Evolutionary conservation across 768 basidiomycete species (phyloP).

Genomic region (Suillus weaverae): DNA sequence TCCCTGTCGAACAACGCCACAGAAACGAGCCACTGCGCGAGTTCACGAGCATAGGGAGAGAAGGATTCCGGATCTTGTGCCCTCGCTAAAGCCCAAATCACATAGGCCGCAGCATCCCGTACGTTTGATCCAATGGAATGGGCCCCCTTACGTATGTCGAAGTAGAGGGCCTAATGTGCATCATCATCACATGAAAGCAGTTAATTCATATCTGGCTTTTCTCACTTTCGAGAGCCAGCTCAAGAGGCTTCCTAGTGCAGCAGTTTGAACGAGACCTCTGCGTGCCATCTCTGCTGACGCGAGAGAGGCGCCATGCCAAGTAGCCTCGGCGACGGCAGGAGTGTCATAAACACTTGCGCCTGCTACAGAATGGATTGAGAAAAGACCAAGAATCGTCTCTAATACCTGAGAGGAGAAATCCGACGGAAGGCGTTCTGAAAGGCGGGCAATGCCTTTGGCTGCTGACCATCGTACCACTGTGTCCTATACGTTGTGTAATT

Average conservation of each 20-base stretch:
- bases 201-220: conserved; percentile 10
- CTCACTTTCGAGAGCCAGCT: conserved; percentile 80
- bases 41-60: conserved; percentile 55
- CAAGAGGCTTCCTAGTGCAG: conserved; percentile 62
- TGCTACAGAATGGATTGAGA: conserved; percentile 68
- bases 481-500: conserved; percentile 52
- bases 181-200: conserved; percentile 13
- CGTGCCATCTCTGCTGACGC: conserved; percentile 93
- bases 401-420: conserved; percentile 82
- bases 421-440: conserved; percentile 75
- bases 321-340: conserved; percentile 76
- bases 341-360: conserved; percentile 68
- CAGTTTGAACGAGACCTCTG: conserved; percentile 63
- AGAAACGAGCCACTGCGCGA: conserved; percentile 73
- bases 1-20: conserved; percentile 92
- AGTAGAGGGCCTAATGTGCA: conserved; percentile 72
- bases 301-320: conserved; percentile 94
- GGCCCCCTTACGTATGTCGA: conserved; percentile 88
- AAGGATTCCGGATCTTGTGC: conserved; percentile 62
- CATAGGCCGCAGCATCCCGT: conserved; percentile 92
- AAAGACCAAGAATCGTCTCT: conserved; percentile 74
- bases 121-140: conserved; percentile 95
- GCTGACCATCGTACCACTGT: conserved; percentile 94
- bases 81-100: conserved; percentile 91
- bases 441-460: conserved; percentile 87